Base-by-base conservation (phyloP, 1,284 basidiomycete species). In the Heterobasidion annosum region DNA sequence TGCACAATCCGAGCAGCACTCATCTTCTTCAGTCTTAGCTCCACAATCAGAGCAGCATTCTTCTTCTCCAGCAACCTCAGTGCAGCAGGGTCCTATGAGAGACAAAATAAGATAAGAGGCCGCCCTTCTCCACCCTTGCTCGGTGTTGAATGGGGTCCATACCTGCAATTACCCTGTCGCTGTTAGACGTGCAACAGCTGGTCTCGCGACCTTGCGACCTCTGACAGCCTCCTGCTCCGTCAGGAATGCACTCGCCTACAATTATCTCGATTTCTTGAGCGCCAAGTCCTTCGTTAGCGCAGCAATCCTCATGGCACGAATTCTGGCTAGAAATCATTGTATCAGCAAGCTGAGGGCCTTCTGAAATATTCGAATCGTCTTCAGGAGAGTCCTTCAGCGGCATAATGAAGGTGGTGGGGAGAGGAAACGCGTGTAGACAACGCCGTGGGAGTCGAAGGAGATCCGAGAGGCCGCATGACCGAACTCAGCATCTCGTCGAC, bases 171-270 rank as follows among this genome's bases (percentile, higher is more conserved):
- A 34, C 12, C 18, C n/a, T 15, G 33, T 34, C 13, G 33, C 42
- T 34, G 12, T 33, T 19, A 13, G 53, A 32, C 13, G 34, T n/a
- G 25, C 45, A 46, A 46, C 45, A 53, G 44, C 55, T 43, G 49
- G 25, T 50, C 8, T 19, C 47, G 8, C 13, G 34, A 9, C 34
- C 40, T 2, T 15, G 19, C 15, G 58, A 43, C 16, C 59, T 34
- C 37, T 59, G 47, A 42, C 58, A 60, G 19, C 52, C 56, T 1
- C 54, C 54, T 46, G 42, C 33, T 34, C 52, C 54, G 19, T 59
- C 56, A 16, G 59, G 54, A 13, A 54, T 49, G 32, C 54, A 54
- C 12, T 56, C 56, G 15, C 53, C 53, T 10, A 59, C 51, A 8
- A 55, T 32, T 25, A 47, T 47, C 12, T 47, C 18, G 8, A 56